Base-by-base conservation (phyloP, 148 eudicot genomes). In the Rhododendron vialii region DNA sequence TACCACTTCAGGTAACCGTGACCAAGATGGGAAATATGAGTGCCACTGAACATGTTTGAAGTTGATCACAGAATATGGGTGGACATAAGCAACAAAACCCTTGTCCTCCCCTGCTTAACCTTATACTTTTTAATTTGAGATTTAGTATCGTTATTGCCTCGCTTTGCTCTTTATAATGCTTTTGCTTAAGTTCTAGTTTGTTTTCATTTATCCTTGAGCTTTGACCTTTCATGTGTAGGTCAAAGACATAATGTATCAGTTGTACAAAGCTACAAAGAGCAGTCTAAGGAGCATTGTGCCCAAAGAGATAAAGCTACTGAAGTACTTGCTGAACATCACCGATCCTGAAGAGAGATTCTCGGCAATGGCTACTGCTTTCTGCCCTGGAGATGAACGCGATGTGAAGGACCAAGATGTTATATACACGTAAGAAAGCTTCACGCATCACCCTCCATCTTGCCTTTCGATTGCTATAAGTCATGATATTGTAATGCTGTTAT, bases 321-420 rank as follows among this genome's bases (percentile, higher is more conserved):
- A 97, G 93, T 88, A 95, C 90, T 89, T 97, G 93, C 90, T 97
- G 33, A 95, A 95, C 90, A 93, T 95, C 91, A 93, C 91, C 13
- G 98, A 97, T 87, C 99, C 99, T 43, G 99, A 97, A 89, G 99
- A 97, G 90, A 88, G 99, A 69, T 97, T 97, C 92, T 95, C 99
- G 7, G 98, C 99, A 43, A 86, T 95, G 90, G 99, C 99, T n/a
- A 91, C 92, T 4, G 94, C 98, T 76, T 97, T 97, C 88, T 92
- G 92, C 83, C 99, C 98, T 17, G 99, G 99, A 79, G 89, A 92
- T 82, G 94, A 93, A 43, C 92, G 63, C 78, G 94, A 91, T 83
- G 90, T 91, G 80, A 93, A 91, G 89, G 96, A 93, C 84, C 92
- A 92, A 2, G 85, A 91, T 81, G 96, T 95, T 84, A 90, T 93